Percentiles rank a stretch among this genome's conserved stretches.
These are phyloP conservation scores for Protomyces inouyei DNA, from an alignment of 1,139 yeast species.

Conservation along the genomic window DNA sequence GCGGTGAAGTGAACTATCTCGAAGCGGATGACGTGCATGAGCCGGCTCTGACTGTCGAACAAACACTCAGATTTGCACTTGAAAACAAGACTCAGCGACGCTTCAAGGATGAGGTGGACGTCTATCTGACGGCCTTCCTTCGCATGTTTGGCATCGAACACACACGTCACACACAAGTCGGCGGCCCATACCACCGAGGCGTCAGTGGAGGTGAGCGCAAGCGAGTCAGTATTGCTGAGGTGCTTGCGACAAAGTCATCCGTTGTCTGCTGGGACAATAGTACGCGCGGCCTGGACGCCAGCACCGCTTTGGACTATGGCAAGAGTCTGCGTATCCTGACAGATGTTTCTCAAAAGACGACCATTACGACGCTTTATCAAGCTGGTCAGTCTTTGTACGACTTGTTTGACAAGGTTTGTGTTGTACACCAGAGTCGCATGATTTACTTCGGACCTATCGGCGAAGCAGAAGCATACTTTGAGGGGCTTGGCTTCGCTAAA, in stretches of 20 bases:
- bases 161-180: constrained; percentile 62
- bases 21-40: constrained; percentile 53
- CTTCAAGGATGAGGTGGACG: constrained; percentile 56
- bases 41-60: constrained; percentile 67
- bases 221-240: constrained; percentile 71
- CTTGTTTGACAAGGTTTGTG: constrained; percentile 64
- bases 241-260: constrained; percentile 53
- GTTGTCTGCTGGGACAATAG: constrained; percentile 72
- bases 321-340: constrained; percentile 65
- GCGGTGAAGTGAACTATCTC: constrained; percentile 35
- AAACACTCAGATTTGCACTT: constrained; percentile 63
- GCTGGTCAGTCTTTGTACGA: constrained; percentile 71
- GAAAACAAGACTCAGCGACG: constrained; percentile 59
- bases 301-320: constrained; percentile 67
- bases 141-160: constrained; percentile 67
- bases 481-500: constrained; percentile 63
- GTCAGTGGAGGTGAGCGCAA: constrained; percentile 83
- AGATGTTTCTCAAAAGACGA: constrained; percentile 54
- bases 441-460: constrained; percentile 63
- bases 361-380: constrained; percentile 75
- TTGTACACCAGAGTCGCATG: constrained; percentile 71
- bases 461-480: constrained; percentile 57
- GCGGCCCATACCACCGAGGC: constrained; percentile 67
- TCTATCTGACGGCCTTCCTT: constrained; percentile 65
- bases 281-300: constrained; percentile 57